Evolutionary conservation across 2,329 filamentous ascomycete species (phyloP).

Genomic region (Aotearoamyces nothofagi): DNA sequence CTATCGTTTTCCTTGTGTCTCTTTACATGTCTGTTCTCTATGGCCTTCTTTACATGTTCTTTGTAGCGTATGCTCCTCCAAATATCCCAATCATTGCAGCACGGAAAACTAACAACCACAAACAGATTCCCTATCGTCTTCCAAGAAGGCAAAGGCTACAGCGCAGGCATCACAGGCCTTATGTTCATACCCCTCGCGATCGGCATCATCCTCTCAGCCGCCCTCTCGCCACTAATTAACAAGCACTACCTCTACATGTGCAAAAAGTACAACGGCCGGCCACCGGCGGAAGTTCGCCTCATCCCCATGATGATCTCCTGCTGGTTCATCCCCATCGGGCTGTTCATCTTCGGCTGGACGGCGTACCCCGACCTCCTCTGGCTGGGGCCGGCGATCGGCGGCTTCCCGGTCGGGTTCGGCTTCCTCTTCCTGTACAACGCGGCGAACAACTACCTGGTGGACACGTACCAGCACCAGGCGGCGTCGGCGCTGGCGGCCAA

Average conservation of each 20-base stretch:
- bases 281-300: slow-evolving; percentile 62
- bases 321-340: slow-evolving; percentile 53
- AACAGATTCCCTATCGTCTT: slow-evolving; percentile 48
- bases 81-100: neutral
- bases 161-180: slow-evolving; percentile 56
- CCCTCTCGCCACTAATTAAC: slow-evolving; percentile 60
- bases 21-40: slow-evolving; percentile 78
- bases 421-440: slow-evolving; percentile 46
- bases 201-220: slow-evolving; percentile 54
- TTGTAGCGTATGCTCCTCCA: neutral
- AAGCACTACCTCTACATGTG: slow-evolving; percentile 59
- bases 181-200: slow-evolving; percentile 80
- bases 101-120: neutral
- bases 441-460: slow-evolving; percentile 36
- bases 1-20: slow-evolving; percentile 72
- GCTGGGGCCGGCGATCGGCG: slow-evolving; percentile 38
- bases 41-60: slow-evolving; percentile 39
- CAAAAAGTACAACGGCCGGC: slow-evolving; percentile 48
- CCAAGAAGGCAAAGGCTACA: slow-evolving; percentile 60
- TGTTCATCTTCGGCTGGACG: slow-evolving; percentile 56
- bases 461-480: slow-evolving; percentile 53
- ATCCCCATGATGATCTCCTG: slow-evolving; percentile 72
- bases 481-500: slow-evolving; percentile 66
- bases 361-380: slow-evolving; percentile 39
- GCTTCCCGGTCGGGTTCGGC: slow-evolving; percentile 38